Evolutionary conservation across 2,329 filamentous ascomycete genomes (phyloP).

Genomic region (Camptophora hylomeconis): DNA sequence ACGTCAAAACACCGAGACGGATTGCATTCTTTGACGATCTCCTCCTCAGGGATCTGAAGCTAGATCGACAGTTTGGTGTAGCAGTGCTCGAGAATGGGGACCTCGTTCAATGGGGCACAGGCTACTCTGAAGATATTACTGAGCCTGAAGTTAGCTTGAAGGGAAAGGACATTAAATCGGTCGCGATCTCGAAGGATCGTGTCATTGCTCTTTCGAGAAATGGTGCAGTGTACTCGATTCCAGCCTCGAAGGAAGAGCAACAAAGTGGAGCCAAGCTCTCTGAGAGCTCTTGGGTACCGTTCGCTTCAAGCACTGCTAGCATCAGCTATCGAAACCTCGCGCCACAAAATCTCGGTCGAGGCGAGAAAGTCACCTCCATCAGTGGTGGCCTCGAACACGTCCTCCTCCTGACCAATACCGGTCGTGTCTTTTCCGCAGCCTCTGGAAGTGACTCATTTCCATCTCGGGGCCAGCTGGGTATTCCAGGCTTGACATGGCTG

Average conservation of each 20-base stretch:
- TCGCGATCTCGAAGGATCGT: slow-evolving; percentile 69
- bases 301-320: slow-evolving; percentile 48
- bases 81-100: slow-evolving; percentile 82
- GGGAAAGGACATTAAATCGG: slow-evolving; percentile 66
- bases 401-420: slow-evolving; percentile 68
- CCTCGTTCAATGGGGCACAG: slow-evolving; percentile 80
- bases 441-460: slow-evolving; percentile 69
- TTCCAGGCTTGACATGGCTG: slow-evolving; percentile 69
- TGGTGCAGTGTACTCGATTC: slow-evolving; percentile 74
- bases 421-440: slow-evolving; percentile 80
- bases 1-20: slow-evolving; percentile 67
- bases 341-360: slow-evolving; percentile 49
- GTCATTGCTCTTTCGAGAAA: slow-evolving; percentile 64
- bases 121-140: slow-evolving; percentile 52
- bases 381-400: slow-evolving; percentile 74
- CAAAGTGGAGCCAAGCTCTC: slow-evolving; percentile 46
- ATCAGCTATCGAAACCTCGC: slow-evolving; percentile 63
- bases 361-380: slow-evolving; percentile 62
- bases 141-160: slow-evolving; percentile 58
- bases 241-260: slow-evolving; percentile 63
- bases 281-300: slow-evolving; percentile 60
- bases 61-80: slow-evolving; percentile 69
- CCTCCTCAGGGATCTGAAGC: slow-evolving; percentile 73
- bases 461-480: slow-evolving; percentile 69
- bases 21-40: slow-evolving; percentile 74